These are phyloP conservation scores for Penicillium riverlandense DNA, from an alignment of 495 filamentous ascomycete species.

Conservation along the genomic window DNA sequence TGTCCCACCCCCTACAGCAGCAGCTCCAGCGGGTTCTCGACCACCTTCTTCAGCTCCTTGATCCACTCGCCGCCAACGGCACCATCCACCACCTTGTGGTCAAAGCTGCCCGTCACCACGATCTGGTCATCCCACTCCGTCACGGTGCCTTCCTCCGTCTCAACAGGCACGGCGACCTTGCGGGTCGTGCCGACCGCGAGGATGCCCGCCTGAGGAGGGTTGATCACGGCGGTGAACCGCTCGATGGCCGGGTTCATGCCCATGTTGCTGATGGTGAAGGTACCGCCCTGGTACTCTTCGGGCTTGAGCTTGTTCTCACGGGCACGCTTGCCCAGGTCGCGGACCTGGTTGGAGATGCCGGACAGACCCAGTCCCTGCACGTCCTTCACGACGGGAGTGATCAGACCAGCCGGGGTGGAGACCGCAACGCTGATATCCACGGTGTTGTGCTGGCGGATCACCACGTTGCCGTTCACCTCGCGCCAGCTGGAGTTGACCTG, in stretches of 20 bases:
- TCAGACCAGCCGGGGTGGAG: slow-evolving; percentile 86
- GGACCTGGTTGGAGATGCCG: slow-evolving; percentile 79
- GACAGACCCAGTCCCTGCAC: slow-evolving; percentile 78
- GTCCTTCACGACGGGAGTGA: slow-evolving; percentile 92
- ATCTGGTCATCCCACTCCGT: slow-evolving; percentile 98
- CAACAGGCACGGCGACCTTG: slow-evolving; percentile 86
- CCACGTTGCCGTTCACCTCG: slow-evolving; percentile 60
- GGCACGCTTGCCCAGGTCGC: slow-evolving; percentile 93
- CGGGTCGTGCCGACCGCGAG: slow-evolving; percentile 88
- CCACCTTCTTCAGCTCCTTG: slow-evolving; percentile 89
- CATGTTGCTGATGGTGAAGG: slow-evolving; percentile 99
- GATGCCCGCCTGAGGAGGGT: slow-evolving; percentile 95
- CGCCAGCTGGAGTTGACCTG: slow-evolving; percentile 94
- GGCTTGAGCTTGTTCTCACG: slow-evolving; percentile 98
- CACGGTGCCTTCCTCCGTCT: slow-evolving; percentile 72
- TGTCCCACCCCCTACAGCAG: slow-evolving; percentile 54
- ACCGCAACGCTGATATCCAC: slow-evolving; percentile 94
- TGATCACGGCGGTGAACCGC: slow-evolving; percentile 98
- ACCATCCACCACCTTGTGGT: slow-evolving; percentile 92
- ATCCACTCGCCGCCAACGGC: slow-evolving; percentile 98
- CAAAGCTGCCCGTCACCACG: slow-evolving; percentile 86
- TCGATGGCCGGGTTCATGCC: slow-evolving; percentile 97
- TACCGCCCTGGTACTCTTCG: slow-evolving; percentile 98
- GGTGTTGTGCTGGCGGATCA: slow-evolving; percentile 86
- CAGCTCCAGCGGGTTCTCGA: slow-evolving; percentile 94